phyloP scores from a whole-genome alignment of 2,329 filamentous ascomycete genomes.

The Diplodia seriata region DNA sequence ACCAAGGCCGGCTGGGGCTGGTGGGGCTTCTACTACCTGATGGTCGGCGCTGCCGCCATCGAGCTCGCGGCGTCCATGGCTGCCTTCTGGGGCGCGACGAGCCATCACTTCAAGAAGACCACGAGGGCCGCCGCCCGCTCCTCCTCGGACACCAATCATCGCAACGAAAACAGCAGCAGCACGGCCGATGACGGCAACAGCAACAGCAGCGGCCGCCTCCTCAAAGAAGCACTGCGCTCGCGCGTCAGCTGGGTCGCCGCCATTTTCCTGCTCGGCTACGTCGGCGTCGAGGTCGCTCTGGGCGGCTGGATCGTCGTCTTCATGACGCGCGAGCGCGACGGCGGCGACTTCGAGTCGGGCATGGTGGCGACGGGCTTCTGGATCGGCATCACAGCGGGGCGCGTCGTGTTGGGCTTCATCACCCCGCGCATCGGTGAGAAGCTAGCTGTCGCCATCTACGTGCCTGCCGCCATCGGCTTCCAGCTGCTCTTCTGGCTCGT shows the following conservation, averaged over 20 bases:
- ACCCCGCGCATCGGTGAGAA: conserved; percentile 35
- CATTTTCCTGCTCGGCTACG: conserved; percentile 77
- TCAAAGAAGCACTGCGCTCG: conserved; percentile 59
- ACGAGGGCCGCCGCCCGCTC: conserved; percentile 34
- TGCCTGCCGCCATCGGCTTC: conserved; percentile 34
- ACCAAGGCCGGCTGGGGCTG: conserved; percentile 67
- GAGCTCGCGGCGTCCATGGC: conserved; percentile 61
- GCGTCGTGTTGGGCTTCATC: conserved; percentile 35
- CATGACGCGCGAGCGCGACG: conserved; percentile 77
- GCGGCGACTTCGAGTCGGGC: conserved; percentile 33
- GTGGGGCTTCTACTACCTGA: conserved; percentile 79
- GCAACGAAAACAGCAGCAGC: not conserved
- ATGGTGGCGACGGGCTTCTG: conserved; percentile 36
- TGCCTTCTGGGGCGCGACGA: conserved; percentile 71
- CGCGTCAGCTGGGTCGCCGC: conserved; percentile 73
- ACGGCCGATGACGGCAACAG: not conserved
- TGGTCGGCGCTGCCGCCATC: conserved; percentile 66
- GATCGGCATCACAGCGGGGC: conserved; percentile 35
- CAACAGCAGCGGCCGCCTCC: conserved; percentile 53
- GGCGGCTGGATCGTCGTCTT: conserved; percentile 86
- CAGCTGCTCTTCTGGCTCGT: conserved; percentile 37
- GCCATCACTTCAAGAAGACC: conserved; percentile 61
- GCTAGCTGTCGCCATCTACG: conserved; percentile 33
- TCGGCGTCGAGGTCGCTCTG: conserved; percentile 77
- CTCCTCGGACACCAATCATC: not conserved